Conservation (phyloP, 495 filamentous ascomycete species). For the Aeminium ludgeri region DNA sequence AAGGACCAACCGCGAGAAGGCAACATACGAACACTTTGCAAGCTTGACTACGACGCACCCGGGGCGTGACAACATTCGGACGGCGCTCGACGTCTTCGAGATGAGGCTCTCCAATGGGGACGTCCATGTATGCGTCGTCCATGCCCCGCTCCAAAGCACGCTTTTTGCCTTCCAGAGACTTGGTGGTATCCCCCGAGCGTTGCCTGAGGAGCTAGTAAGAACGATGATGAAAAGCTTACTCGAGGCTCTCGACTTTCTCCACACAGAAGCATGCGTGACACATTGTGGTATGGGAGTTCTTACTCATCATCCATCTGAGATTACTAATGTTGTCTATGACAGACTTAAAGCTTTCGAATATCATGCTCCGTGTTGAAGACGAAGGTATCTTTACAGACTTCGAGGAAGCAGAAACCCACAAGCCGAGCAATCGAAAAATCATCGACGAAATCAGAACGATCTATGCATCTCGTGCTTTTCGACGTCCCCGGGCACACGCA, state of each 20-base stretch:
- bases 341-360: slow-evolving; percentile 26
- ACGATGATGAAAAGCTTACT: slow-evolving; percentile 10
- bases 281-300: slow-evolving; percentile 26
- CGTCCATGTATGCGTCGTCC: slow-evolving; percentile 27
- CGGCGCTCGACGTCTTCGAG: slow-evolving; percentile 27
- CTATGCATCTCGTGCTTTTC: slow-evolving; percentile 17
- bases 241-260: slow-evolving; percentile 28
- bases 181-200: no score
- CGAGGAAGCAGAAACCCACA: slow-evolving; percentile 17
- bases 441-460: slow-evolving; percentile 18
- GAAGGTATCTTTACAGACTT: slow-evolving; percentile 6
- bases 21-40: no score
- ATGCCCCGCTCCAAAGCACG: slow-evolving; percentile 26
- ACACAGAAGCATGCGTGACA: slow-evolving; percentile 25
- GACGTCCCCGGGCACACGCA: slow-evolving; percentile 4
- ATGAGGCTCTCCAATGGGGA: slow-evolving; percentile 23
- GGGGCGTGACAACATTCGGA: no score
- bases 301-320: background rate
- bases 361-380: slow-evolving; percentile 20
- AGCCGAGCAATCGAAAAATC: slow-evolving; percentile 22
- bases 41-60: no score
- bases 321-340: background rate
- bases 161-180: no score
- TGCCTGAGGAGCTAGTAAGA: no score
- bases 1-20: no score